phyloP scores from a whole-genome alignment of 75 land plant genomes.

The Cunninghamia lanceolata region DNA sequence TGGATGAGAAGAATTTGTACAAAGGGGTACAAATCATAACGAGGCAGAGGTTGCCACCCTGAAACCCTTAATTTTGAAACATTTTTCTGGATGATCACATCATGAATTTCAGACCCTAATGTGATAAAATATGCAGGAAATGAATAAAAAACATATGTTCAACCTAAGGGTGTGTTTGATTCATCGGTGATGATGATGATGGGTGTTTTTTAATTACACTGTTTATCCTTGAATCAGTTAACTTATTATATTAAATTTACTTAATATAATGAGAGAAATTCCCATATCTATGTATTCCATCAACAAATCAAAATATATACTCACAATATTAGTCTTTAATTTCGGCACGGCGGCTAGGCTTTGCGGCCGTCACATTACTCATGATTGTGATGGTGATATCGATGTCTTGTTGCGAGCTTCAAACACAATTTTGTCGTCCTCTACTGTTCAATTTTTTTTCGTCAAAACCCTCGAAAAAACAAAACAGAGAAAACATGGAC shows the following conservation, averaged over 20 bases:
- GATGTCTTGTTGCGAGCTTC: not conserved
- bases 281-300: too few species aligned
- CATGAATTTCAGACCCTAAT: too few species aligned
- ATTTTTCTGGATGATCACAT: too few species aligned
- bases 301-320: too few species aligned
- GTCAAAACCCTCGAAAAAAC: not conserved
- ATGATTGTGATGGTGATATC: not conserved
- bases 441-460: not conserved
- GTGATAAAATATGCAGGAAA: not conserved
- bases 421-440: not conserved
- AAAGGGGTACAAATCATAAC: not conserved
- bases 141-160: too few species aligned
- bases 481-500: not conserved
- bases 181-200: too few species aligned
- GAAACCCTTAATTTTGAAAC: not conserved
- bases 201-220: too few species aligned
- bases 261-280: too few species aligned
- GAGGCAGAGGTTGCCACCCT: too few species aligned
- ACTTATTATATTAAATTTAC: too few species aligned
- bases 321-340: not conserved
- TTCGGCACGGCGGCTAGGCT: not conserved
- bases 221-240: too few species aligned
- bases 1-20: not conserved
- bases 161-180: too few species aligned
- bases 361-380: not conserved